phyloP scores from a whole-genome alignment of 148 eudicot genomes.

The Talinum fruticosum region DNA sequence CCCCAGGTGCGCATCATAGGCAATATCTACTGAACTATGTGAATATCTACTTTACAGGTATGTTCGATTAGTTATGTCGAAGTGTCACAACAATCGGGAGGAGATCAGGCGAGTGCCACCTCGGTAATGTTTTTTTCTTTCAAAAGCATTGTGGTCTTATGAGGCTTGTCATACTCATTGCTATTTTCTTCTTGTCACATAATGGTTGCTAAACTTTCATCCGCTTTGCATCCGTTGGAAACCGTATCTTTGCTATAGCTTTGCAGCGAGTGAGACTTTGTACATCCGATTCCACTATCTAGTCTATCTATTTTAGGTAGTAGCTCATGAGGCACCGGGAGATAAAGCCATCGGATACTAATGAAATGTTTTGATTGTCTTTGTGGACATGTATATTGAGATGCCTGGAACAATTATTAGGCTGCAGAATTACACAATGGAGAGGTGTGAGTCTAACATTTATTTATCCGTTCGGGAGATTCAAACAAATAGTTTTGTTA shows the following conservation, averaged over 20 bases:
- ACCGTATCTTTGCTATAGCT: background rate
- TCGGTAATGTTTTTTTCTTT: slow-evolving; percentile 47
- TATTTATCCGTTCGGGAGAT: too few relatives aligned
- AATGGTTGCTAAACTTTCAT: background rate
- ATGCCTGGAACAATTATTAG: background rate
- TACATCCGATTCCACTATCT: background rate
- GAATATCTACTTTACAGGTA: slow-evolving; percentile 48
- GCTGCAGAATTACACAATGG: too few relatives aligned
- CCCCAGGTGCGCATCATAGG: background rate
- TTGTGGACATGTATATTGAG: background rate
- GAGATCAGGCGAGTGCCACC: slow-evolving; percentile 68
- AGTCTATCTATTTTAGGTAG: background rate
- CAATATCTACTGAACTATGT: background rate
- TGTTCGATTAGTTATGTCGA: slow-evolving; percentile 84
- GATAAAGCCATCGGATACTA: background rate
- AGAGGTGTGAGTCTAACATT: too few relatives aligned
- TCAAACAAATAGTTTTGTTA: too few relatives aligned
- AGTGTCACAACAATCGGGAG: slow-evolving; percentile 46
- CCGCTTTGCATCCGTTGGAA: background rate
- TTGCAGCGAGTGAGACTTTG: too few relatives aligned
- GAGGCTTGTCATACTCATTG: background rate
- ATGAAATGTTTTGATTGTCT: background rate
- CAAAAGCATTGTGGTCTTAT: background rate
- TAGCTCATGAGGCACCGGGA: background rate
- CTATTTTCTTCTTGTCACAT: background rate